Evolutionary conservation across 2,329 filamentous ascomycete genomes (phyloP), one percentile per base, ranked within the genome.

Genomic region (Paramyrothecium roridum): DNA sequence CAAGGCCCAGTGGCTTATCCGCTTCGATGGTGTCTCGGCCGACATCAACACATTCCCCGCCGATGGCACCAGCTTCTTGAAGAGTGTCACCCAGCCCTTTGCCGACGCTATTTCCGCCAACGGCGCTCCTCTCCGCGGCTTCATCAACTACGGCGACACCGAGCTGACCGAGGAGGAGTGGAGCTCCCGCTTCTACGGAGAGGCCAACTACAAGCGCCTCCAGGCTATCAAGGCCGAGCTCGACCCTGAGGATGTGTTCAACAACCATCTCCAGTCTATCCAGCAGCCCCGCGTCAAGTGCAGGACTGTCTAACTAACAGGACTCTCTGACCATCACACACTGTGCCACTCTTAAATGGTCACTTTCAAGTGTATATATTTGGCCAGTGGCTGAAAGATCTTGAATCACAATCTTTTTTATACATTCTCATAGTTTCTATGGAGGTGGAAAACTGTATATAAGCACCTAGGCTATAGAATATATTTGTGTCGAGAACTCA

Each of bases 91-190:
- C 11, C 56, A 64, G 54, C 63, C 63, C 3, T 65, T 65, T 3
- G 63, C 65, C 48, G 37, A 62, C 1, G 23, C 63, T 6, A 21
- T 65, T 22, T 46, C 51, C 7, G 57, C 63, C 43, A 40, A 46
- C 11, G 63, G 63, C 3, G 55, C 60, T 26, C 20, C 57, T 2
- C 61, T 65, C 17, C 63, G 63, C 2, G 63, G 63, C 0, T 65
- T 65, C 3, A 60, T 65, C 40, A 65, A 65, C 60, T 65, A 65
- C 51, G 63, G 63, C 10, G 63, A 65, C 19, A 59, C 60, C 1
- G 63, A 65, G 43, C 53, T 65, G 12, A 61, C 34, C 3, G 57
- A 63, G 26, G 10, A 52, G 21, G 63, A 65, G 16, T 64, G 61
- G 63, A 64, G 59, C 13, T 64, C 63, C 12, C 63, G 63, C 26